Base-by-base conservation (phyloP, 176 grass and related monocot species). In the Poa pratensis region DNA sequence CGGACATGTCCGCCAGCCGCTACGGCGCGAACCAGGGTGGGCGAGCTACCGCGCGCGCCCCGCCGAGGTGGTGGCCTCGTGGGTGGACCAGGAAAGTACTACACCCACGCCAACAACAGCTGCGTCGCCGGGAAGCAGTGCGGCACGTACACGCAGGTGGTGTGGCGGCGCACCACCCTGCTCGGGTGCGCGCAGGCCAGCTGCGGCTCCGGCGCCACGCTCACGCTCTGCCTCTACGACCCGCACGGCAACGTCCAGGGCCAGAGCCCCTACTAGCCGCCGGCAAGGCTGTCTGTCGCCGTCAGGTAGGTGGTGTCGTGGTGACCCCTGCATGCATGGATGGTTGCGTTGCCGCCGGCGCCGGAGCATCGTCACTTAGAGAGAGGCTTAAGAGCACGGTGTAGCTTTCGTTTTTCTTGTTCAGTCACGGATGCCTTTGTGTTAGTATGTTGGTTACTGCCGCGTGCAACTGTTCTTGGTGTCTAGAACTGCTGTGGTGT, bases 111-210 rank as follows among this genome's bases (percentile, higher is more conserved):
- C 67, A 92, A 84, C 87, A 95, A 95, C 86, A 62, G 70, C 20
- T 95, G 93, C 83, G 81, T 70, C 7, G 78, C 84, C 43, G 93
- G 89, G 39, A 69, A 79, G 83, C 76, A 87, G 62, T 94, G 93
- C 90, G 96, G 96, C 48, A 93, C 91, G 4, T 98, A 94, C 93
- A 98, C 96, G 60, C 96, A 98, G 89, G 96, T 98, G 57, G 93
- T 91, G 79, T 97, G 95, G 95, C 81, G 92, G 5, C 74, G 53
- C 77, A 86, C 90, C 37, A 57, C 48, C 61, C 75, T 68, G 65
- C 71, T 94, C 50, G 95, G 95, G 0, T 97, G 95, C 83, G 84
- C 95, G 37, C 95, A 93, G 92, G 88, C 87, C 62, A 86, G 24
- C 75, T 94, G 92, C 89, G 48, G 28, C 73, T 58, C 80, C 50